A percentile compares a stretch with the other conserved stretches of the same genome.
These are phyloP conservation scores for Symbiodinium natans DNA, from an alignment of 73 alveolate genomes.

Conservation along the genomic window DNA sequence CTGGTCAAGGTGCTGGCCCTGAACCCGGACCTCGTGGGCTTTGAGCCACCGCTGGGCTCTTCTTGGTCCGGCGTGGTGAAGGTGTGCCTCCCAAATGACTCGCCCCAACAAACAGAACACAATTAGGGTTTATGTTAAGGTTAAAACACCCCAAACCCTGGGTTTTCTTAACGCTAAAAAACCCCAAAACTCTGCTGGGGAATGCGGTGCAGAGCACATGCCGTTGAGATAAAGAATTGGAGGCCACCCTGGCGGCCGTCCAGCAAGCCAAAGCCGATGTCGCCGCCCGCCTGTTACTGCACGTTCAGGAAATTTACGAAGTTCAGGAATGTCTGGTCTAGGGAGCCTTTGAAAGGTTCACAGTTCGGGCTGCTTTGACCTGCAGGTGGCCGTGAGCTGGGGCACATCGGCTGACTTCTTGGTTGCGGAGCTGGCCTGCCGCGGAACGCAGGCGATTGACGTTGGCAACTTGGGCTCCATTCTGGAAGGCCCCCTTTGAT, in stretches of 20 bases:
- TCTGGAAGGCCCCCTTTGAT: background rate
- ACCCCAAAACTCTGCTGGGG: too few relatives aligned
- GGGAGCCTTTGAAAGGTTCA: too few relatives aligned
- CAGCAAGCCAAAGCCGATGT: background rate
- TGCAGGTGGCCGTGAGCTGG: constrained; percentile 5
- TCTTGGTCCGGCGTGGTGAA: background rate
- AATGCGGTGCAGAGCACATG: too few relatives aligned
- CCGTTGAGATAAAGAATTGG: background rate
- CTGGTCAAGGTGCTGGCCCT: constrained; percentile 17
- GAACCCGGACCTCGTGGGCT: background rate
- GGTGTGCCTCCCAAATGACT: background rate
- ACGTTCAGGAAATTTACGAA: too few relatives aligned
- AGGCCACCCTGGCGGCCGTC: background rate
- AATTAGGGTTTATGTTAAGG: too few relatives aligned
- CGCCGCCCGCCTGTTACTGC: background rate
- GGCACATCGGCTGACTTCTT: background rate
- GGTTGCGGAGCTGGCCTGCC: constrained; percentile 9
- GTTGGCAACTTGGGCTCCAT: background rate
- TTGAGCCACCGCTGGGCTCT: background rate
- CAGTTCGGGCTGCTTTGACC: too few relatives aligned
- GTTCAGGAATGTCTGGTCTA: too few relatives aligned
- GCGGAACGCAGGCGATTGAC: constrained; percentile 10
- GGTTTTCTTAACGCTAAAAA: too few relatives aligned
- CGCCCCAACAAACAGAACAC: too few relatives aligned
- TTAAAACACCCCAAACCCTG: background rate